Conservation (phyloP, 2,329 filamentous ascomycete genomes). For the Alternaria ethzedia region DNA sequence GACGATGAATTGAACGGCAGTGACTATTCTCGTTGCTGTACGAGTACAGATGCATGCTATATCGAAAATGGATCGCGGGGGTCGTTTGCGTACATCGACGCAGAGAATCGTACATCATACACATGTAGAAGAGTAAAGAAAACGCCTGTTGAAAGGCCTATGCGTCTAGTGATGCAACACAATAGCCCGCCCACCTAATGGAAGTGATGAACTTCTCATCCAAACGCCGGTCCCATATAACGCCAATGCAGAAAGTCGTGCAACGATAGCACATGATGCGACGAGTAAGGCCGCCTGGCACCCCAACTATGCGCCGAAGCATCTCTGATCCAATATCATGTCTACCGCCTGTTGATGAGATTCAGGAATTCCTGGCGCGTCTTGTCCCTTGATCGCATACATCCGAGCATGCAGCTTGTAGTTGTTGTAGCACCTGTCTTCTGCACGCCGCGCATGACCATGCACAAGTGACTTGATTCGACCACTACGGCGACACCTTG, state of each 20-base stretch:
- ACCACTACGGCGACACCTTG: slow-evolving; percentile 97
- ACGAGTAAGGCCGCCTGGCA: neutral
- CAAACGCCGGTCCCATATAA: slow-evolving; percentile 10
- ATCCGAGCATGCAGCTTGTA: slow-evolving; percentile 96
- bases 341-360: slow-evolving; percentile 56
- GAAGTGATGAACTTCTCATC: slow-evolving; percentile 41
- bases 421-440: slow-evolving; percentile 88
- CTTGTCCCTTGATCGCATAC: slow-evolving; percentile 90
- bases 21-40: neutral
- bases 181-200: slow-evolving; percentile 8
- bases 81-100: neutral
- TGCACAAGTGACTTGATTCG: slow-evolving; percentile 95
- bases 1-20: neutral
- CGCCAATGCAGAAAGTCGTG: slow-evolving; percentile 9
- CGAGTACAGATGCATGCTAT: neutral
- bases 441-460: slow-evolving; percentile 98
- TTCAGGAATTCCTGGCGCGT: slow-evolving; percentile 95
- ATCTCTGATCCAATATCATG: neutral
- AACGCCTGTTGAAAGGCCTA: slow-evolving; percentile 8
- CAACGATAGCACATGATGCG: neutral
- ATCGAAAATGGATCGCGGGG: neutral
- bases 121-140: neutral
- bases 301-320: neutral
- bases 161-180: slow-evolving; percentile 4
- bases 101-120: neutral